phyloP scores from a whole-genome alignment of 2,329 filamentous ascomycete species.

The Microsporum canis region DNA sequence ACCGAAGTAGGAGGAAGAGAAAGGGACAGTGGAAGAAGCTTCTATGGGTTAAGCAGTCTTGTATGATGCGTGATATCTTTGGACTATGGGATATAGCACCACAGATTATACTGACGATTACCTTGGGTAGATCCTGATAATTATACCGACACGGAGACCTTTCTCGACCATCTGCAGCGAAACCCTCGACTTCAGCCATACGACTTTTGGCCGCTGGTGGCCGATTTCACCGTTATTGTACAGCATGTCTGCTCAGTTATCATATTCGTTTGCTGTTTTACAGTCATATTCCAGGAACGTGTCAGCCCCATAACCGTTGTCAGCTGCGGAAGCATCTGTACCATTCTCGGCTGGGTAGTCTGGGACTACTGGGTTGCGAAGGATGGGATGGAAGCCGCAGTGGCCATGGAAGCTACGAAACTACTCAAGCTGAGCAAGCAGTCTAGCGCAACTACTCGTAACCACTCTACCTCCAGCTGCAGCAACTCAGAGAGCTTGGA shows the following conservation, averaged over 20 bases:
- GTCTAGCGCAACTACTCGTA: neutral
- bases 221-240: slow-evolving; percentile 90
- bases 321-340: slow-evolving; percentile 69
- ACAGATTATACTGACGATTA: neutral
- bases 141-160: slow-evolving; percentile 93
- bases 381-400: slow-evolving; percentile 44
- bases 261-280: slow-evolving; percentile 89
- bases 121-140: slow-evolving; percentile 75
- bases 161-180: slow-evolving; percentile 87
- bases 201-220: slow-evolving; percentile 94
- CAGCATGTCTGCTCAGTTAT: slow-evolving; percentile 93
- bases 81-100: neutral
- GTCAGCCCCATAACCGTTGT: slow-evolving; percentile 86
- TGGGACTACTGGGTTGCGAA: slow-evolving; percentile 86
- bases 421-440: slow-evolving; percentile 6
- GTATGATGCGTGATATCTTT: slow-evolving; percentile 40
- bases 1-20: slow-evolving; percentile 48
- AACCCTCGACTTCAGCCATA: slow-evolving; percentile 91
- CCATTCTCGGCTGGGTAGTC: slow-evolving; percentile 75
- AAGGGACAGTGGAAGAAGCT: slow-evolving; percentile 86
- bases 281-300: slow-evolving; percentile 74
- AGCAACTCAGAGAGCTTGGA: neutral
- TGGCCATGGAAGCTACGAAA: slow-evolving; percentile 11
- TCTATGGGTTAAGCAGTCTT: slow-evolving; percentile 94
- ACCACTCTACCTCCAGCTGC: neutral